Evolutionary conservation across 805 yeast species (phyloP), one percentile per base, ranked within the genome.

Genomic region (Zygosaccharomyces kombuchaensis): DNA sequence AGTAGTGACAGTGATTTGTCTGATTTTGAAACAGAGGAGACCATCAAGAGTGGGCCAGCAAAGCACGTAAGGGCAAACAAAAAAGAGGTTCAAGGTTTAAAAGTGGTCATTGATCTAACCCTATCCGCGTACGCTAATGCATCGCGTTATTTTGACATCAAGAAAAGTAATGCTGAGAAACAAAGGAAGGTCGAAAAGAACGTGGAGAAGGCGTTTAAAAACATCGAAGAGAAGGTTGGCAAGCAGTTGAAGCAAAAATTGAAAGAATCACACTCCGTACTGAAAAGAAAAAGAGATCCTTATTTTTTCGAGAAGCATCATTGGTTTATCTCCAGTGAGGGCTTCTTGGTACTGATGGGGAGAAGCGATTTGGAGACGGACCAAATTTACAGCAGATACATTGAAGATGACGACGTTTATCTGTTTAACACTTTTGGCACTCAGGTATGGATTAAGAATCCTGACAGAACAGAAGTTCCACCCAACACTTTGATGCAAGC

Each of bases 321-420:
- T 58, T 93, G 99, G 99, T 93, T 93, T 59, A 72, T 90, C n/a
- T 78, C 96, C 0, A 81, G 83, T 53, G 98, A 91, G 60, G 90
- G 93, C 0, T 89, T 85, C 59, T 68, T 93, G 40, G 85, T 95
- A 47, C 65, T 93, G 44, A 88, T 90, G 38, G 98, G 97, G 1
- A 80, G 88, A 52, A 96, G 93, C 60, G 77, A 74, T 17, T 63
- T 78, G 4, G 98, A 91, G 62, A 74, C 80, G 4, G 96, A 90
- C 56, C 76, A 87, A 69, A 77, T 93, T 22, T 85, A 84, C 58
- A 82, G 82, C 56, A 77, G 88, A 44, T 85, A 87, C 59, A 81
- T 89, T 63, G 80, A 78, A 36, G 80, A 77, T 43, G 80, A 78
- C 49, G 98, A 93, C 59, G 68, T 77, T 22, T 76, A 82, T 46